phyloP scores from a whole-genome alignment of 2,329 filamentous ascomycete species.

The Venturia carpophila region DNA sequence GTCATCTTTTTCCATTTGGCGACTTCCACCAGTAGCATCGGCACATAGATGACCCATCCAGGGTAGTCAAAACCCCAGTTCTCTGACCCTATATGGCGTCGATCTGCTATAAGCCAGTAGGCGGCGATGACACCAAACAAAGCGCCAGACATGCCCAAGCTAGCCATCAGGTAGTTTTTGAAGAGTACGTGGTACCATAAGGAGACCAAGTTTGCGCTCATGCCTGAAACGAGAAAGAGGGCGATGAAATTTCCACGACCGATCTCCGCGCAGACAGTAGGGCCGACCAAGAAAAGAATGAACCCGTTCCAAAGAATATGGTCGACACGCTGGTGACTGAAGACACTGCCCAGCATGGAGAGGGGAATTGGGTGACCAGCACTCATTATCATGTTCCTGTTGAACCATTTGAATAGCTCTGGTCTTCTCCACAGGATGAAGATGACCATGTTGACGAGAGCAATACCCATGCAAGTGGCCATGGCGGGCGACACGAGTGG shows the following conservation, averaged over 20 bases:
- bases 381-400: slow-evolving; percentile 42
- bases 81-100: neutral
- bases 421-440: slow-evolving; percentile 52
- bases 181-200: slow-evolving; percentile 41
- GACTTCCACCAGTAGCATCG: neutral
- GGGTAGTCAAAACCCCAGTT: neutral
- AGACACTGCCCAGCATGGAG: slow-evolving; percentile 49
- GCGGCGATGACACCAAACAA: slow-evolving; percentile 54
- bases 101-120: slow-evolving; percentile 26
- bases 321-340: slow-evolving; percentile 48
- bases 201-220: slow-evolving; percentile 51
- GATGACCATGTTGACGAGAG: slow-evolving; percentile 46
- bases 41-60: neutral
- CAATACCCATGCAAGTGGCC: slow-evolving; percentile 49
- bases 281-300: slow-evolving; percentile 6
- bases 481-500: slow-evolving; percentile 47
- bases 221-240: slow-evolving; percentile 55
- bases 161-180: slow-evolving; percentile 40
- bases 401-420: slow-evolving; percentile 43
- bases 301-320: neutral
- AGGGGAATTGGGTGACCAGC: slow-evolving; percentile 50
- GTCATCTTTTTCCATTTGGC: neutral
- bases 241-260: slow-evolving; percentile 61
- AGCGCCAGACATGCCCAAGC: slow-evolving; percentile 60
- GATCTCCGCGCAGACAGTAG: slow-evolving; percentile 47